Base-by-base conservation (phyloP, 2,329 filamentous ascomycete genomes). In the Venturia carpophila region DNA sequence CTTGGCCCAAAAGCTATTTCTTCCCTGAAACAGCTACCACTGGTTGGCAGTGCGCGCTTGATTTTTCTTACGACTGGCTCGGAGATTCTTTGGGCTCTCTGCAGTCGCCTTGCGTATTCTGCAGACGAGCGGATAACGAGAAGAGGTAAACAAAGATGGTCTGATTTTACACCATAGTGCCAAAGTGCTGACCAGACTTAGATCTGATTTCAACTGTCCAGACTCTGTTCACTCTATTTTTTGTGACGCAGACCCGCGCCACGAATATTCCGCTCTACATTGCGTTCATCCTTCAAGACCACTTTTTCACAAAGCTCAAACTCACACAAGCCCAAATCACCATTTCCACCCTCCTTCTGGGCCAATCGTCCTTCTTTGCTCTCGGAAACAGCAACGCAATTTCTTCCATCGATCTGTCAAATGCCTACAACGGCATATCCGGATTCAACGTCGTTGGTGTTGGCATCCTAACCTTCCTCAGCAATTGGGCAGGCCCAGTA, bases 361-460 rank as follows among this genome's bases (percentile, higher is more conserved):
- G 95, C 69, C 87, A 92, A 76, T 80, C 85, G 43, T 87, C 88
- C 63, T 99, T 96, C 81, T 99, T 97, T 74, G 88, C 91, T 39
- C 86, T 91, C 68, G 94, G 92, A 30, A 92, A 92, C 73, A 91
- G 90, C 60, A 99, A 99, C 74, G 89, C 94, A 49, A 96, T 99
- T 69, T 96, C 92, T 15, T 93, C 90, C n/a, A 86, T 99, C 70
- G 92, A 97, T 72, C 83, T 99, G 24, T 95, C 91, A 6, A 96
- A 88, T 73, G 92, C 92, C 0, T 99, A 99, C 78, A 99, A 99
- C 71, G 94, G 94, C 68, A 82, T 99, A 45, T 84, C 83, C 62
- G 85, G 82, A 65, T 99, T 95, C 79, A 92, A 90, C 72, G 81
- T 94, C 68, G 68, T 86, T n/a, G 82, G 87, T 19, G 94, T 99